Evolutionary conservation across 148 eudicot species (phyloP).

Genomic region (Dianthus caryophyllus): DNA sequence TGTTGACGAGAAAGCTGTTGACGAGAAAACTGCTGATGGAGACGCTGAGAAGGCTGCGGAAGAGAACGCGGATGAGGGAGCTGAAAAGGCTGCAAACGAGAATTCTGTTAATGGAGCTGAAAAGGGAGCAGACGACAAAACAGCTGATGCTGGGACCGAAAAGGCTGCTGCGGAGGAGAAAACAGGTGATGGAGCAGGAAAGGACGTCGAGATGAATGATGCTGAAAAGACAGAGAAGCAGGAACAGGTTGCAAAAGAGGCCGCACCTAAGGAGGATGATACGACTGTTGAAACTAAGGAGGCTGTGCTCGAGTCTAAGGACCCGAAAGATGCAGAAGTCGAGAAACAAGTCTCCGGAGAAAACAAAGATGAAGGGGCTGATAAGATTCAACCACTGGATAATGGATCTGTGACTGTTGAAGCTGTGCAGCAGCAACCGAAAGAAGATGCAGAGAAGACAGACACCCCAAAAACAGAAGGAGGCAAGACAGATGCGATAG

Average conservation of each 20-base stretch:
- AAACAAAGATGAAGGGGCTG: not conserved
- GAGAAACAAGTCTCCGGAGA: not conserved
- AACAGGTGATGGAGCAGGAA: not conserved
- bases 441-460: constrained; percentile 15
- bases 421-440: constrained; percentile 3
- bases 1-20: constrained; percentile 20
- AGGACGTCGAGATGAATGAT: not conserved
- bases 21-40: constrained; percentile 13
- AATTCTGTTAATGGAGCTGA: constrained; percentile 9
- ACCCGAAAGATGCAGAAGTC: not conserved
- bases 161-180: constrained; percentile 9
- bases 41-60: constrained; percentile 20
- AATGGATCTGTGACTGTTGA: constrained; percentile 3
- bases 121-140: constrained; percentile 20
- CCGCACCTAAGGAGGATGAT: not conserved
- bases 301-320: constrained; percentile 5
- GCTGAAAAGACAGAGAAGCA: too few relatives aligned
- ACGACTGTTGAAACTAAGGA: constrained; percentile 3
- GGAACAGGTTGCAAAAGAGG: too few relatives aligned
- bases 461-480: not conserved
- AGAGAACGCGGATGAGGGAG: constrained; percentile 16
- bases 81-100: constrained; percentile 22
- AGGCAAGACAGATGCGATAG: constrained; percentile 4
- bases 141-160: constrained; percentile 1
- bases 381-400: not conserved